Base-by-base conservation (phyloP, 148 eudicot genomes). In the Pharnaceum exiguum region DNA sequence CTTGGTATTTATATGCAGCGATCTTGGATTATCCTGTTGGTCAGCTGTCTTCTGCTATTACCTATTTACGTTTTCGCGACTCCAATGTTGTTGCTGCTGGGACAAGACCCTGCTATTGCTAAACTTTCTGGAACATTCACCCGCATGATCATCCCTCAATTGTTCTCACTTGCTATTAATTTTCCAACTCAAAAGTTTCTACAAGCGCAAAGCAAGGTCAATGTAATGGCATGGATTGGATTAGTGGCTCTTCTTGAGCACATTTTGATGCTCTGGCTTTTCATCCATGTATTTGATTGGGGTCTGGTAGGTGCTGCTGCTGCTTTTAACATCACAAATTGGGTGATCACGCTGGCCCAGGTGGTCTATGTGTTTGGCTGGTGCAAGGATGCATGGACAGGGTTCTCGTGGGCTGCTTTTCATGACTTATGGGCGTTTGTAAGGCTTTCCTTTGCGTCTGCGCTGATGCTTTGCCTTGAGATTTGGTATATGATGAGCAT, bases 1-100 rank as follows among this genome's bases (percentile, higher is more conserved):
- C 77, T 89, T 0, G 93, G 96, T 5, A 56, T 85, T 6, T 88
- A 88, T 69, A 78, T 80, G 93, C 93, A 88, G 30, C 82, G 96
- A 10, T 85, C 89, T 2, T 85, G 90, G 77, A 72, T 88, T 12
- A 82, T 85, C 40, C 71, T 88, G 3, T 54, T 46, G 8, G n/a
- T 68, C 27, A 68, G 76, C 35, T 68, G 84, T 48, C 3, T 85
- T 31, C 22, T 75, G 29, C 57, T 88, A 45, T 50, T 76, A 58
- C 96, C 96, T 0, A 27, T 88, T 26, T 88, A 88, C 81, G 33
- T 88, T 10, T 78, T 80, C 19, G 75, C 93, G 10, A 74, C 82
- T 8, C 89, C 93, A 19, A 47, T 88, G 2, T 72, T 88, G 5
- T 70, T 66, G 55, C 75, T 88, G 21, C 70, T 82, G 10, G 96